phyloP scores from a whole-genome alignment of 495 filamentous ascomycete genomes.

The Beverwykella pulmonaria region DNA sequence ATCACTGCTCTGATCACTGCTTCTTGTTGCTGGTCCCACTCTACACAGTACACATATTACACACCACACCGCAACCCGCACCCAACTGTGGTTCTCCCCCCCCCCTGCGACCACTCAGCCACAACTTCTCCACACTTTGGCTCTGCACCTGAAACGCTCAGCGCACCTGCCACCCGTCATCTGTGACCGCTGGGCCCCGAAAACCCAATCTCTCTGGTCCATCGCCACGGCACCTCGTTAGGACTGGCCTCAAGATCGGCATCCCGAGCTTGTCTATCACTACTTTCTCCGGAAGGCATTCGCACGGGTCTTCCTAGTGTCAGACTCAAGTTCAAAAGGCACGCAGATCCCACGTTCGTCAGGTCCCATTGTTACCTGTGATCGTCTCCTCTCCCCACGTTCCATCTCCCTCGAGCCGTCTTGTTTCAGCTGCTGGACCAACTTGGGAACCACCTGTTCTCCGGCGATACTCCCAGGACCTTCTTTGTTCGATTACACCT shows the following conservation, averaged over 20 bases:
- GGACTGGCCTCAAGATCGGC: slow-evolving; percentile 33
- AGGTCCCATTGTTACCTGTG: slow-evolving; percentile 25
- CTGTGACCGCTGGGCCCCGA: slow-evolving; percentile 11
- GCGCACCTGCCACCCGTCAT: slow-evolving; percentile 37
- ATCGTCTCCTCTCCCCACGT: slow-evolving; percentile 41
- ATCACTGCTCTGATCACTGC: slow-evolving; percentile 30
- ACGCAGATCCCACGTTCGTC: slow-evolving; percentile 34
- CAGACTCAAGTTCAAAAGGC: slow-evolving; percentile 35
- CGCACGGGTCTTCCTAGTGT: slow-evolving; percentile 31
- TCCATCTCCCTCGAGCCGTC: slow-evolving; percentile 32
- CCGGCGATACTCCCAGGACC: slow-evolving; percentile 16
- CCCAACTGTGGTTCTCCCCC: slow-evolving; percentile 15
- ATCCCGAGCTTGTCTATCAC: slow-evolving; percentile 31
- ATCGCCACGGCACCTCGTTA: slow-evolving; percentile 34
- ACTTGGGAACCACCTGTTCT: slow-evolving; percentile 2
- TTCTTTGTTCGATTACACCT: slow-evolving; percentile 21
- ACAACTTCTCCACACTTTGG: slow-evolving; percentile 33
- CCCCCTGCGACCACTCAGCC: too few species aligned
- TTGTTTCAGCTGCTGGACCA: slow-evolving; percentile 34
- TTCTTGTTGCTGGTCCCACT: slow-evolving; percentile 23
- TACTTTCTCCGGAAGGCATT: slow-evolving; percentile 29
- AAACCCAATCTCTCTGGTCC: slow-evolving; percentile 38
- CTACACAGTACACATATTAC: neutral
- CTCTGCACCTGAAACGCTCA: slow-evolving; percentile 32
- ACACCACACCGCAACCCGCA: neutral